A percentile compares a stretch with the other conserved stretches of the same genome.
phyloP scores from a whole-genome alignment of 2,329 filamentous ascomycete genomes.

The Capronia coronata region DNA sequence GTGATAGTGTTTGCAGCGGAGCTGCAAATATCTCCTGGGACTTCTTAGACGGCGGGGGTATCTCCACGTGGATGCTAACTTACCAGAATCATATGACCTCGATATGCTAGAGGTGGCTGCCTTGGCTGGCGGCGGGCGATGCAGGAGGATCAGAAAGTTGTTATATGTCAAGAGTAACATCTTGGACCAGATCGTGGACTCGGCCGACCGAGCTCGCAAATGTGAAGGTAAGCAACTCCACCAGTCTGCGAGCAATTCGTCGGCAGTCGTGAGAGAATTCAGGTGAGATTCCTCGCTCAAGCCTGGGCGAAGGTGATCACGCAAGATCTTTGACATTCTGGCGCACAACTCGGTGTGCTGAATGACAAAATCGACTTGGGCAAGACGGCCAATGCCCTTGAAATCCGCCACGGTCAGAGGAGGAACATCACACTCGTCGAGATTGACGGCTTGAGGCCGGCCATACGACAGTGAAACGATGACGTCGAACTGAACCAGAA shows the following conservation, averaged over 20 bases:
- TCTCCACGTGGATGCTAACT: neutral
- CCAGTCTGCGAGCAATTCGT: neutral
- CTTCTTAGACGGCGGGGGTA: neutral
- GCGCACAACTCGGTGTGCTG: neutral
- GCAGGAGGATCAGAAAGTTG: neutral
- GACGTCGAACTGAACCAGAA: slow-evolving; percentile 3
- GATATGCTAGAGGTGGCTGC: neutral
- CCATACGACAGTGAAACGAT: slow-evolving; percentile 7
- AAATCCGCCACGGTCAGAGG: slow-evolving; percentile 1
- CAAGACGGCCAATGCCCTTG: neutral
- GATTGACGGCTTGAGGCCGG: neutral
- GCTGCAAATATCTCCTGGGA: neutral
- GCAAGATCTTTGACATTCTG: neutral
- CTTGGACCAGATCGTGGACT: neutral
- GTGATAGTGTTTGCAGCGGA: neutral
- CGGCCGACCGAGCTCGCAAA: neutral
- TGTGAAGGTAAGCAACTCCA: neutral
- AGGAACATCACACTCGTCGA: slow-evolving; percentile 6
- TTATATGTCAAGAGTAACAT: neutral
- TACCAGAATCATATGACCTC: neutral
- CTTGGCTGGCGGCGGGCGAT: neutral
- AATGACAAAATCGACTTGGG: neutral
- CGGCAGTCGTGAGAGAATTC: neutral
- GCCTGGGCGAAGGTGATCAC: neutral
- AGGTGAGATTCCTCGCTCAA: neutral